Conservation (phyloP, 768 basidiomycete species). For the Mycena maculata region DNA sequence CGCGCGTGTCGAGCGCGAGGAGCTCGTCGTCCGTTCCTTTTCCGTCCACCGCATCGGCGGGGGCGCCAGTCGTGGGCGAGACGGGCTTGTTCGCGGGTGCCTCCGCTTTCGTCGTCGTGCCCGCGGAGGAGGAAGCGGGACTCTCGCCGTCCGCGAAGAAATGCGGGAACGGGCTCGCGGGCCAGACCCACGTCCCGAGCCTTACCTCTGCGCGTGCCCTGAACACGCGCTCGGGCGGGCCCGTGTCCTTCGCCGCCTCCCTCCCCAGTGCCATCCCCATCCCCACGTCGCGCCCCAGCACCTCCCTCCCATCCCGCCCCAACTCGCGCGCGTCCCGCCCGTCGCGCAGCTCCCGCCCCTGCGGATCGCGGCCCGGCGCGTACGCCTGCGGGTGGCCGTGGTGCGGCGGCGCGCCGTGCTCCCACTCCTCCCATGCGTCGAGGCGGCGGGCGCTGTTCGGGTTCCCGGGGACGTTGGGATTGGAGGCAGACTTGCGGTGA, state of each 20-base stretch:
- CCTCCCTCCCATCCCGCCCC: too few relatives aligned
- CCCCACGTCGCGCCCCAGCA: not conserved
- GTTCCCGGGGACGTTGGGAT: not conserved
- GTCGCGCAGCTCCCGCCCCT: too few relatives aligned
- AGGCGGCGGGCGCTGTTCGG: too few relatives aligned
- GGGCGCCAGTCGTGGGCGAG: not conserved
- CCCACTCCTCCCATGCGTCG: too few relatives aligned
- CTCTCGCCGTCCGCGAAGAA: constrained; percentile 11
- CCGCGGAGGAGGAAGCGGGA: not conserved
- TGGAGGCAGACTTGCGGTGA: too few relatives aligned
- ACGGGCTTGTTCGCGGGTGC: too few relatives aligned
- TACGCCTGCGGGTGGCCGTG: too few relatives aligned
- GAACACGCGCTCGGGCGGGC: constrained; percentile 29
- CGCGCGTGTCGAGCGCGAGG: constrained; percentile 34
- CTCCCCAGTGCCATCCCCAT: too few relatives aligned
- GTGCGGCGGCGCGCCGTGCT: too few relatives aligned
- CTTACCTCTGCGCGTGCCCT: constrained; percentile 11
- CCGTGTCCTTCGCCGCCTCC: not conserved
- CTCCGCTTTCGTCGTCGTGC: too few relatives aligned
- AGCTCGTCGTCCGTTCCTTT: not conserved
- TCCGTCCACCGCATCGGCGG: not conserved
- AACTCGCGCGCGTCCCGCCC: too few relatives aligned
- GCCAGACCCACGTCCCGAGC: constrained; percentile 27
- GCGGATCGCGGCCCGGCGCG: too few relatives aligned
- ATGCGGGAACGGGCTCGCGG: constrained; percentile 29